Evolutionary conservation across 441 rosid genomes (phyloP).

Genomic region (Adansonia madagascariensis): DNA sequence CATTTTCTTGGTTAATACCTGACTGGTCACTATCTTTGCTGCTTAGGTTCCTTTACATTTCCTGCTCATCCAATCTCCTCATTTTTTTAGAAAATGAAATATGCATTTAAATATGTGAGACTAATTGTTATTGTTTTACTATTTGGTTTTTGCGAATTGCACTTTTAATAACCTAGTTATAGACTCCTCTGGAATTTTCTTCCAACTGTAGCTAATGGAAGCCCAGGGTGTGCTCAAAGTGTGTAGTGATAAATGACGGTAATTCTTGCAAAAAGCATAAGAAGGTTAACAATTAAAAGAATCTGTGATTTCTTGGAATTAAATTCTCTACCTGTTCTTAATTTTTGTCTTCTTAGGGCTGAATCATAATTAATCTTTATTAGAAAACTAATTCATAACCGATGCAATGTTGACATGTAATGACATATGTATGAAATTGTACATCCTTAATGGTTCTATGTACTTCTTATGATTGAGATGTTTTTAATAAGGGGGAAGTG

Average conservation of each 20-base stretch:
- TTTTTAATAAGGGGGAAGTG: background rate
- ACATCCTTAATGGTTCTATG: background rate
- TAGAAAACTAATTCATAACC: constrained; percentile 1
- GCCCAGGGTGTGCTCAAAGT: background rate
- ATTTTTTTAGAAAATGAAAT: constrained; percentile 8
- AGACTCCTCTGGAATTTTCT: background rate
- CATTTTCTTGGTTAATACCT: background rate
- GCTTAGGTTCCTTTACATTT: constrained; percentile 15
- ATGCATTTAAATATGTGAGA: background rate
- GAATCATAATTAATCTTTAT: background rate
- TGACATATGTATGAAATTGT: background rate
- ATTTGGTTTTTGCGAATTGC: constrained; percentile 13
- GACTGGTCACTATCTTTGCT: constrained; percentile 8
- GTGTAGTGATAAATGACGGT: background rate
- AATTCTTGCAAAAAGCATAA: constrained; percentile 11
- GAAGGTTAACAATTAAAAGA: background rate
- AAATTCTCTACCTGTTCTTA: background rate
- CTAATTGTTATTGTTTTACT: constrained; percentile 10
- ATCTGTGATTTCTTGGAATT: background rate
- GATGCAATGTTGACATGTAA: background rate
- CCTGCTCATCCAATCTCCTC: background rate
- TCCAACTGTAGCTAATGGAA: background rate
- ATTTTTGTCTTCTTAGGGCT: background rate
- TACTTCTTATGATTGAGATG: background rate
- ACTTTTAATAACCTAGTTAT: background rate